Evolutionary conservation across 257 asterid genomes (phyloP), one percentile per base, ranked within the genome.

Genomic region (Anisodus tanguticus): DNA sequence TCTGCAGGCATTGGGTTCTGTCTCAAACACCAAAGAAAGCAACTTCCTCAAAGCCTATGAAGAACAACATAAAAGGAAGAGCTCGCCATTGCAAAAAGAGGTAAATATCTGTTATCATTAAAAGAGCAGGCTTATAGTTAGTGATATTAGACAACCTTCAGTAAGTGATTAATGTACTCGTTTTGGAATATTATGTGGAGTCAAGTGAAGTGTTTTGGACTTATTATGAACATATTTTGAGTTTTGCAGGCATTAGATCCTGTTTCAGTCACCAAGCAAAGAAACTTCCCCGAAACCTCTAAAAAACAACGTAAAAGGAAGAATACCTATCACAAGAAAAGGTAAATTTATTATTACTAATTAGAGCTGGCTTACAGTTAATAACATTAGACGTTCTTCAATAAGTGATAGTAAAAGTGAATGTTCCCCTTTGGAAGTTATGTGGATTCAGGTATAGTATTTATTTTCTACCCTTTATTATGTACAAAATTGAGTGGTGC

Each of bases 251-350:
- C 51, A 19, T 4, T 31, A 43, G 66, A 66, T 85, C 63, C 86
- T 67, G 70, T 15, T 10, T 79, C 83, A 66, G 11, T 76, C 39
- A n/a, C 70, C 39, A 82, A 85, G 17, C 8, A 17, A 78, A 62
- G 22, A 80, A 41, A 58, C 83, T 15, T 53, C 31, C 51, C 49
- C 12, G 22, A 82, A 82, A 57, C 64, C 43, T 64, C 76, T 39
- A 82, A 82, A 58, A 31, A 41, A 47, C 59, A 41, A 53, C 16
- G 39, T 71, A 82, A 68, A 76, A 82, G 79, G 66, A 82, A 68
- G 79, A 41, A 55, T 41, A 22, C 68, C 9, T 68, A n/a, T 76
- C 54, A 37, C n/a, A 80, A 22, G 79, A 59, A 81, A 79, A 76
- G 80, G 85, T 68, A 68, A 64, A 55, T 49, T 74, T 47, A 19